Conservation (phyloP, 345 rosid genomes). For the Eutrema japonicum region DNA sequence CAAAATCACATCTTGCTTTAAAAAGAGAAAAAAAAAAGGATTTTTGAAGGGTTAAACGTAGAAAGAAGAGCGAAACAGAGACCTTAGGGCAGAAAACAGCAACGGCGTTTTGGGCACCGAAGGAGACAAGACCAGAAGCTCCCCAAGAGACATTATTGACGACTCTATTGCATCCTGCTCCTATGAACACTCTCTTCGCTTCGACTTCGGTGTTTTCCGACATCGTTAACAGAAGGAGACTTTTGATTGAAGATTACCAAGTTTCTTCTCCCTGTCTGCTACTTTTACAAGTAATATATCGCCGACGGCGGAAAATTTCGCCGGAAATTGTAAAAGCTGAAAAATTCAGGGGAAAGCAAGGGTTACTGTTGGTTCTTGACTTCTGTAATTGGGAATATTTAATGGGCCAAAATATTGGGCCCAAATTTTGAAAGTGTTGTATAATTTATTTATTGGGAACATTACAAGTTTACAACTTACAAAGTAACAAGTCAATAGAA, state of each 20-base stretch:
- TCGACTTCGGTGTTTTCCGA: conserved; percentile 43
- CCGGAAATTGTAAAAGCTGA: neutral
- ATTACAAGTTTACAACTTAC: too few relatives aligned
- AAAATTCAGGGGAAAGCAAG: conserved; percentile 14
- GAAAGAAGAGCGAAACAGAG: conserved; percentile 20
- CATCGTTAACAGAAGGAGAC: conserved; percentile 6
- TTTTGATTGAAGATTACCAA: conserved; percentile 7
- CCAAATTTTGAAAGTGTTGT: neutral
- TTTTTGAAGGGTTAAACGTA: neutral
- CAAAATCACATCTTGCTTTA: conserved; percentile 17
- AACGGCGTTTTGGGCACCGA: conserved; percentile 88
- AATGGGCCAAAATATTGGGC: conserved; percentile 1
- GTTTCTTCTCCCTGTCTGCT: neutral
- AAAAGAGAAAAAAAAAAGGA: neutral
- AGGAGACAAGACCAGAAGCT: conserved; percentile 72
- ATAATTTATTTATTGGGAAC: too few relatives aligned
- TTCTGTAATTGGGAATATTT: neutral
- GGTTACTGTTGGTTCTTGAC: neutral
- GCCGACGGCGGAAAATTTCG: conserved; percentile 22
- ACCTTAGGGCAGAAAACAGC: conserved; percentile 83
- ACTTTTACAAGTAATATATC: neutral
- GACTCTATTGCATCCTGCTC: conserved; percentile 90
- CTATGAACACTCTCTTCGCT: conserved; percentile 69
- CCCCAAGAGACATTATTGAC: conserved; percentile 97
- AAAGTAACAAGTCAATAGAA: too few relatives aligned